A percentile compares a stretch with the other conserved stretches of the same genome.
phyloP scores from a whole-genome alignment of 768 basidiomycete genomes.

The Porpolomopsis calyptriformis region DNA sequence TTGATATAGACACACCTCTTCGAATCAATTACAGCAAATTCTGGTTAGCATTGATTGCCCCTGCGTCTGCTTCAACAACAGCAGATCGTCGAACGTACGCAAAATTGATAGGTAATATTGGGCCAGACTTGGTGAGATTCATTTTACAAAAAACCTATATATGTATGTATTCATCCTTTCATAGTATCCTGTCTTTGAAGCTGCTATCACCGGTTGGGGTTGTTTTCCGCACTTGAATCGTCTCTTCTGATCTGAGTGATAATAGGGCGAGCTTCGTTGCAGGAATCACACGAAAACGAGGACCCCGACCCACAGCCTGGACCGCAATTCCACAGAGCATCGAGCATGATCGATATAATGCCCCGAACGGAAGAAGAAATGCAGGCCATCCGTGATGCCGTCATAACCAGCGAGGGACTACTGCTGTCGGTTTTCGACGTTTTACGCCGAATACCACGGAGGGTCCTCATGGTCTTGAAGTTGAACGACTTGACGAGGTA shows the following conservation, averaged over 20 bases:
- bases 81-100: slow-evolving; percentile 79
- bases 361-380: slow-evolving; percentile 70
- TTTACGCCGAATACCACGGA: slow-evolving; percentile 72
- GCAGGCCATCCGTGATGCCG: slow-evolving; percentile 71
- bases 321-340: slow-evolving; percentile 46
- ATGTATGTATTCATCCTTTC: neutral
- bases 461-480: slow-evolving; percentile 76
- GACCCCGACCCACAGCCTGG: slow-evolving; percentile 11
- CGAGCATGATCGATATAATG: slow-evolving; percentile 65
- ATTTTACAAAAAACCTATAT: slow-evolving; percentile 2
- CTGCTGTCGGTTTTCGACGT: slow-evolving; percentile 81
- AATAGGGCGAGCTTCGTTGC: slow-evolving; percentile 48
- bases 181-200: slow-evolving; percentile 90
- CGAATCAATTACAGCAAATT: slow-evolving; percentile 79
- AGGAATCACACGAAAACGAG: slow-evolving; percentile 39
- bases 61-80: slow-evolving; percentile 51
- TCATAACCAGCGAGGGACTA: slow-evolving; percentile 73
- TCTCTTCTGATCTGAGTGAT: neutral
- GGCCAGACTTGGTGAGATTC: slow-evolving; percentile 62
- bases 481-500: slow-evolving; percentile 78
- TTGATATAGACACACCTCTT: slow-evolving; percentile 73
- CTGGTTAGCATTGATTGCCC: slow-evolving; percentile 81
- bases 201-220: slow-evolving; percentile 74
- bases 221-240: neutral
- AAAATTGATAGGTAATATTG: slow-evolving; percentile 82